phyloP scores from a whole-genome alignment of 225 moss, liverwort and hornwort genomes.

The Bryum argenteum region DNA sequence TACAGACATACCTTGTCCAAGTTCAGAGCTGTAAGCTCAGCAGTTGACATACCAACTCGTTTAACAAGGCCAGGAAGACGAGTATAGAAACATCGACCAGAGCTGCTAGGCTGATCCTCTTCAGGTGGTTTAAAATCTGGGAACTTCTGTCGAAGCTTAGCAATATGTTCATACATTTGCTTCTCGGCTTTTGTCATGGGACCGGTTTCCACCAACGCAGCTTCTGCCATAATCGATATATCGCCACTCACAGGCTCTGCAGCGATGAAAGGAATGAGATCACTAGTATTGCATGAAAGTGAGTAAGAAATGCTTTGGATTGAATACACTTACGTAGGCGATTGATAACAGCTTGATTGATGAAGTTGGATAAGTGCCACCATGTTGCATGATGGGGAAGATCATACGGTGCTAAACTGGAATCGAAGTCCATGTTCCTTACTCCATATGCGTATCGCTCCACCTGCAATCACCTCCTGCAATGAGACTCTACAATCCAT shows the following conservation, averaged over 20 bases:
- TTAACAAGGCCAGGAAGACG: conserved; percentile 80
- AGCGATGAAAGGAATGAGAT: conserved; percentile 24
- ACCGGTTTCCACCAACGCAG: conserved; percentile 60
- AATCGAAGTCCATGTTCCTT: conserved; percentile 76
- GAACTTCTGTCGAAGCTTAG: conserved; percentile 52
- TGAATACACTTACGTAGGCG: conserved; percentile 60
- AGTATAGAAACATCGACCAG: conserved; percentile 89
- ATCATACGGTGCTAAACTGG: conserved; percentile 86
- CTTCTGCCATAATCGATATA: conserved; percentile 91
- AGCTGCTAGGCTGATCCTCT: conserved; percentile 37
- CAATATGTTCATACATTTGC: conserved; percentile 74
- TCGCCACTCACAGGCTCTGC: conserved; percentile 88
- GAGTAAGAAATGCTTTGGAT: not conserved
- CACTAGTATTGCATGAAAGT: conserved; percentile 9
- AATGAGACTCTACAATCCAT: conserved; percentile 53
- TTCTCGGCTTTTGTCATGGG: conserved; percentile 80
- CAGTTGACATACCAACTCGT: conserved; percentile 71
- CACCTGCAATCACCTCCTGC: conserved; percentile 80
- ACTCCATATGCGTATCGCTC: conserved; percentile 75
- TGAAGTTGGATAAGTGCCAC: conserved; percentile 76
- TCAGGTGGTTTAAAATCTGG: conserved; percentile 32
- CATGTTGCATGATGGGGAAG: conserved; percentile 69
- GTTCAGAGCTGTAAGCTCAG: conserved; percentile 87
- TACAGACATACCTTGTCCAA: conserved; percentile 87
- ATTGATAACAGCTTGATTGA: conserved; percentile 65